Conservation (phyloP, 108 stramenopile species). For the Mediolabrus comicus region DNA sequence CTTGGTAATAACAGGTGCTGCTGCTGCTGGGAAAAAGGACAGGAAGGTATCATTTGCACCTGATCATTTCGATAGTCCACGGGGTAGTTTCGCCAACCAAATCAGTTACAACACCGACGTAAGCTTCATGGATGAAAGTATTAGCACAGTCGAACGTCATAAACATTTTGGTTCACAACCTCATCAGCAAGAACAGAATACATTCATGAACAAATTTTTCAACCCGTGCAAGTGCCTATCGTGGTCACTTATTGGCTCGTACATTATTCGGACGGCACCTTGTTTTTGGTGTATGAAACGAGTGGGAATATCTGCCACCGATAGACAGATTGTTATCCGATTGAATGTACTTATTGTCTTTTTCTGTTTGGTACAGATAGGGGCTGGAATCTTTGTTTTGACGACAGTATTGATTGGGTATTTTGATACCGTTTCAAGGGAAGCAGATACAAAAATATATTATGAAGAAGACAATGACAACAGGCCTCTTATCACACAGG, state of each 20-base stretch:
- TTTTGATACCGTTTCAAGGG: constrained; percentile 1
- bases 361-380: constrained; percentile 54
- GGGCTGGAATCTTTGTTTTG: constrained; percentile 37
- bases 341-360: constrained; percentile 65
- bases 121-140: not conserved
- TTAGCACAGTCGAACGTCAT: not conserved
- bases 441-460: not conserved
- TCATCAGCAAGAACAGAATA: not conserved
- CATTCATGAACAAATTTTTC: not conserved
- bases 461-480: not conserved
- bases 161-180: not conserved
- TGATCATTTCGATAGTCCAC: too few species aligned
- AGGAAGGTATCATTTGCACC: not conserved
- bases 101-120: not conserved
- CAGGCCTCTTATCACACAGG: constrained; percentile 11
- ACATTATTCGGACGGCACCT: constrained; percentile 39
- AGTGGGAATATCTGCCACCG: constrained; percentile 49
- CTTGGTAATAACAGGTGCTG: too few species aligned
- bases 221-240: constrained; percentile 14
- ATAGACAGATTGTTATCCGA: constrained; percentile 62
- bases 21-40: not conserved
- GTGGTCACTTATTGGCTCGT: constrained; percentile 27
- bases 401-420: constrained; percentile 18
- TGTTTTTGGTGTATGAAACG: constrained; percentile 45
- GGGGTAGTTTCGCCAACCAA: not conserved